Evolutionary conservation across 768 basidiomycete genomes (phyloP), one percentile per base, ranked within the genome.

Genomic region (Porphyrellus cyaneotinctus): DNA sequence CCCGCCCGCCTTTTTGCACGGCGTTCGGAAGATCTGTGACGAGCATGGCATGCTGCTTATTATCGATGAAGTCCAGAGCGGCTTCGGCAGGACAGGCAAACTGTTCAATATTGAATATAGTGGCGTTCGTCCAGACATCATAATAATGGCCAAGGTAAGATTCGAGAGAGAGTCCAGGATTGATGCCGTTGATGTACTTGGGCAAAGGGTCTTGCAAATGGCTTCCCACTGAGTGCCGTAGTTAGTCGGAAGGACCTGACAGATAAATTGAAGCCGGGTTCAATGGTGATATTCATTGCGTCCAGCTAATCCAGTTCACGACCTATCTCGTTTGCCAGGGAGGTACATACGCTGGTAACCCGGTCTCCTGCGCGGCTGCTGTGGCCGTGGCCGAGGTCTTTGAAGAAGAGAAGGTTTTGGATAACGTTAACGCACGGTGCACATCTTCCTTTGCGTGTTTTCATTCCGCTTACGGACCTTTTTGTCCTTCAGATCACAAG

Each of bases 301-400:
- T 41, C 28, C 26, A 9, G 18, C 28, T 43, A 12, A 36, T 12
- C 10, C 36, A 14, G 20, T 31, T 53, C 15, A 18, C 33, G n/a
- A 32, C 54, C 61, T 22, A 66, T 52, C 12, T 15, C 12, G 41
- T 49, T 23, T 52, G 33, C 42, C 55, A 87, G 85, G 90, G 89
- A 24, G 91, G 92, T 22, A 94, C 92, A 6, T 95, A 94, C 57
- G 91, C 90, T 2, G 95, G 95, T 24, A 97, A 95, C 62, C 85
- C 91, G 0, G 91, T 97, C 0, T 77, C 89, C 0, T 97, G 95
- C 63, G 95, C 95, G 0, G 95, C 95, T 5, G 95, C 85, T 4
- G 76, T 86, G 20, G 93, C 94, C 0, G 88, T 90, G 18, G 79
- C 78, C 20, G 86, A 92, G 49, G 86, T 76, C 2, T 84, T 97